A percentile compares a stretch with the other conserved stretches of the same genome.
phyloP scores from a whole-genome alignment of 306 rosid species.

The Lathyrus sativus region DNA sequence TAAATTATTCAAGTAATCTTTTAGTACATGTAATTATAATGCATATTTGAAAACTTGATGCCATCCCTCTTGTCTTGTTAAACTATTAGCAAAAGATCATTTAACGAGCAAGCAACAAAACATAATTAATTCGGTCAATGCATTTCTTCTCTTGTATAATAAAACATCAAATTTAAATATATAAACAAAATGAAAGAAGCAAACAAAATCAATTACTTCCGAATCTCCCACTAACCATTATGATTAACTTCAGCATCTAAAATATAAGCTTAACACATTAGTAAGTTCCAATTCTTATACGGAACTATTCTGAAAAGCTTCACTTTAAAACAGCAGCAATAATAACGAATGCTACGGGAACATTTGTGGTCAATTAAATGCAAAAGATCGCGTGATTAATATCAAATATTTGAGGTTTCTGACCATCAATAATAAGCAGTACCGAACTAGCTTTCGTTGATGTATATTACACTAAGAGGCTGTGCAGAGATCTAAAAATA shows the following conservation, averaged over 20 bases:
- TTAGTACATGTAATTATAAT: slow-evolving; percentile 4
- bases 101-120: slow-evolving; percentile 32
- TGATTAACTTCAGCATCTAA: not conserved
- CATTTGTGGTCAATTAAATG: too few relatives aligned
- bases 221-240: not conserved
- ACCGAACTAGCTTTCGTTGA: slow-evolving; percentile 8
- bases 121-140: slow-evolving; percentile 13
- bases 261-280: too few relatives aligned
- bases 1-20: slow-evolving; percentile 20
- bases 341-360: too few relatives aligned
- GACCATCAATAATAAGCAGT: slow-evolving; percentile 12
- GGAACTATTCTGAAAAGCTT: too few relatives aligned
- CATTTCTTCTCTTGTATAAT: slow-evolving; percentile 16
- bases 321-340: too few relatives aligned
- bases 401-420: not conserved
- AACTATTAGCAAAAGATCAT: slow-evolving; percentile 26
- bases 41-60: slow-evolving; percentile 26
- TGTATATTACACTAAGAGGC: slow-evolving; percentile 27
- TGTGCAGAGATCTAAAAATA: slow-evolving; percentile 29
- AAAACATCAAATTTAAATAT: slow-evolving; percentile 6
- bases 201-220: not conserved
- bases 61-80: slow-evolving; percentile 7
- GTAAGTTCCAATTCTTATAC: too few relatives aligned
- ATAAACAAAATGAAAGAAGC: slow-evolving; percentile 25
- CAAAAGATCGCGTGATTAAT: not conserved